phyloP scores from a whole-genome alignment of 225 moss, liverwort and hornwort genomes.

The Marchantia polymorpha region DNA sequence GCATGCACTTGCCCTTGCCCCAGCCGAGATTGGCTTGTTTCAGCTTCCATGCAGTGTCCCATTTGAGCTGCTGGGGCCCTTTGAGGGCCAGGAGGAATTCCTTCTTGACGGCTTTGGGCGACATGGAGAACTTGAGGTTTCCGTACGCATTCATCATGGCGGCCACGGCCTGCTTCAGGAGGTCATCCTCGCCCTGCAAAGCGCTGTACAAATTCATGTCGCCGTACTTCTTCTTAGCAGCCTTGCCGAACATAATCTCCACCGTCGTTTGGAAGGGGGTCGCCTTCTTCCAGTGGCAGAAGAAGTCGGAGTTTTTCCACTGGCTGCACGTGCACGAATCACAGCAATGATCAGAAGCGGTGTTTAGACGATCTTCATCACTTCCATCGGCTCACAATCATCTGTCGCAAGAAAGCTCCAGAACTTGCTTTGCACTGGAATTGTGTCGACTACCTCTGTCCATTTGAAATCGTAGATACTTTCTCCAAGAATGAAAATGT shows the following conservation, averaged over 20 bases:
- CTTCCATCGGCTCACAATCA: no score
- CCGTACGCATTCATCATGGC: conserved; percentile 61
- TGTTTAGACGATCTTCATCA: not conserved
- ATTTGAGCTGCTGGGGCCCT: conserved; percentile 36
- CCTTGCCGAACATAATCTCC: conserved; percentile 61
- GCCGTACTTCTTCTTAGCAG: conserved; percentile 55
- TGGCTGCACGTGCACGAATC: conserved; percentile 38
- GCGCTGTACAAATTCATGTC: conserved; percentile 48
- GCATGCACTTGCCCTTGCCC: conserved; percentile 70
- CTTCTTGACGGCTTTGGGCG: conserved; percentile 43
- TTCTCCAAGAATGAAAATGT: no score
- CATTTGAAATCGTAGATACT: no score
- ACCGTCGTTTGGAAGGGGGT: conserved; percentile 63
- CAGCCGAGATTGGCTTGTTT: conserved; percentile 56
- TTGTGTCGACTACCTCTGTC: no score
- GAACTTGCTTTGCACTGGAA: no score
- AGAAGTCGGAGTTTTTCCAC: conserved; percentile 59
- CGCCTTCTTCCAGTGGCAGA: conserved; percentile 72
- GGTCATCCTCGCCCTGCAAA: conserved; percentile 50
- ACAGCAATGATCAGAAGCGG: no score
- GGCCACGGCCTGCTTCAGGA: conserved; percentile 62
- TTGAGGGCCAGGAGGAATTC: conserved; percentile 48
- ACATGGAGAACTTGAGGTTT: conserved; percentile 61
- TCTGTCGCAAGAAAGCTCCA: no score
- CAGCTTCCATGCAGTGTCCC: conserved; percentile 50